Evolutionary conservation across 257 asterid species (phyloP).

Genomic region (Jacaranda copaia): DNA sequence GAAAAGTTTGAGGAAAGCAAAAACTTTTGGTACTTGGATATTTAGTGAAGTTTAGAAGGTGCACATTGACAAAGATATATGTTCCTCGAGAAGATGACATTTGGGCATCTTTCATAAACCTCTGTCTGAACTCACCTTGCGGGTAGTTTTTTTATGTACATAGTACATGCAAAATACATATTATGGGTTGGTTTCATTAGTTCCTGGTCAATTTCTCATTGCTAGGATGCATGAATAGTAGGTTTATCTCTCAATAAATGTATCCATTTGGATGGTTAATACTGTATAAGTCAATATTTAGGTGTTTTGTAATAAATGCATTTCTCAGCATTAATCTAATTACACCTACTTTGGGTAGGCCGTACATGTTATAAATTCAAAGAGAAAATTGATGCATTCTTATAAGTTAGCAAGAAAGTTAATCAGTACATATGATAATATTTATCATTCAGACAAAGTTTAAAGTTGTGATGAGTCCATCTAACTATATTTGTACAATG

Average conservation of each 20-base stretch:
- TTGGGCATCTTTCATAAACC: neutral
- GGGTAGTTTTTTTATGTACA: neutral
- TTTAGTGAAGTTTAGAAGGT: neutral
- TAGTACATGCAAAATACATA: neutral
- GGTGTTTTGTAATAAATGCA: neutral
- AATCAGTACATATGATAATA: neutral
- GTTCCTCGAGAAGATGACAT: neutral
- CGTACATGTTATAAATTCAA: constrained; percentile 4
- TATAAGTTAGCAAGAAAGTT: too few relatives aligned
- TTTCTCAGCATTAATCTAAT: constrained; percentile 7
- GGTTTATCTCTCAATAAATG: neutral
- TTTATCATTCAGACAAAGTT: too few relatives aligned
- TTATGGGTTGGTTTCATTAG: neutral
- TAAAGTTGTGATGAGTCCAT: neutral
- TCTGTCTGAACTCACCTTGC: too few relatives aligned
- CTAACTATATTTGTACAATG: too few relatives aligned
- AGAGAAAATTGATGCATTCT: neutral
- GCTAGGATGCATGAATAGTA: too few relatives aligned
- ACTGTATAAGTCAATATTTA: neutral
- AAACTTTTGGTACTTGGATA: neutral
- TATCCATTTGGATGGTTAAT: neutral
- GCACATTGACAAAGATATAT: neutral
- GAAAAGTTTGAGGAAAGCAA: neutral
- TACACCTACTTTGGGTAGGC: constrained; percentile 7
- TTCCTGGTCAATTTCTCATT: neutral